phyloP scores from a whole-genome alignment of 306 rosid species.

The Castanea sativa region DNA sequence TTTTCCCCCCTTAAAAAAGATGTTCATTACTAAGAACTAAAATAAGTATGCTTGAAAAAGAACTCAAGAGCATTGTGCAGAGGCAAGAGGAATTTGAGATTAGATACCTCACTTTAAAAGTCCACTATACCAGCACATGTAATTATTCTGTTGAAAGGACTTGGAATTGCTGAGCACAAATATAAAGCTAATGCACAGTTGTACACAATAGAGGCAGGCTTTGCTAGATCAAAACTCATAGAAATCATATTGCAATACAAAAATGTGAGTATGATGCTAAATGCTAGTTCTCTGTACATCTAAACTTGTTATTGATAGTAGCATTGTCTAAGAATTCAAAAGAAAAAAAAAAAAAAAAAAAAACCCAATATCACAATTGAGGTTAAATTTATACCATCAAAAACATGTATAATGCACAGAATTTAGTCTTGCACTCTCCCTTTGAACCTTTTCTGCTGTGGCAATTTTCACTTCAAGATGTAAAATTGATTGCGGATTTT shows the following conservation, averaged over 20 bases:
- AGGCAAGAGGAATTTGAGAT: no score
- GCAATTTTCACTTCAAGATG: neutral
- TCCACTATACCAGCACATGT: neutral
- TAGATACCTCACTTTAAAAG: no score
- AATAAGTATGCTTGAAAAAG: no score
- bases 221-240: neutral
- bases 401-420: neutral
- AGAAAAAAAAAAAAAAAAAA: neutral
- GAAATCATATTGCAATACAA: neutral
- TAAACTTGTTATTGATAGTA: slow-evolving; percentile 12
- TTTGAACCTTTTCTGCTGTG: neutral
- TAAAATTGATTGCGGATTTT: neutral
- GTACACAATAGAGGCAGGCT: neutral
- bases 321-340: slow-evolving; percentile 2
- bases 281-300: slow-evolving; percentile 43
- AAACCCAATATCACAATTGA: neutral
- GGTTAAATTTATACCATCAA: neutral
- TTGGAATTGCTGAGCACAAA: neutral
- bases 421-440: neutral
- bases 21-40: no score
- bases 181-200: no score
- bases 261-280: neutral
- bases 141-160: neutral
- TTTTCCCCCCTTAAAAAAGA: no score
- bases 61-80: no score